These are phyloP conservation scores for Podospora appendiculata DNA, from an alignment of 495 filamentous ascomycete genomes.

Conservation along the genomic window DNA sequence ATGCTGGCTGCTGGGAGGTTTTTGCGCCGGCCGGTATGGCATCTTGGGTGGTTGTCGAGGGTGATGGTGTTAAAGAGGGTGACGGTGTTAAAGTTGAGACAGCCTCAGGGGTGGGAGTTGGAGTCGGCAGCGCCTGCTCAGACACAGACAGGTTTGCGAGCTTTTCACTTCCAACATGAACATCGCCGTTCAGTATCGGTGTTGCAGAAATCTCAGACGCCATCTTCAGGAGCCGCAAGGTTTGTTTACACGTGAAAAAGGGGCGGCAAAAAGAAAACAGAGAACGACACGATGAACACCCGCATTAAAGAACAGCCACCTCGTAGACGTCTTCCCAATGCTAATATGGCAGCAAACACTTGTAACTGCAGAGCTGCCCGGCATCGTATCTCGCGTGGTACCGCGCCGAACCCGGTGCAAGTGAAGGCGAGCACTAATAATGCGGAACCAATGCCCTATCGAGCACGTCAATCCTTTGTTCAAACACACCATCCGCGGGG, in stretches of 20 bases:
- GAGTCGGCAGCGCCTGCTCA: neutral
- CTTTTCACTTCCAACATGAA: constrained; percentile 1
- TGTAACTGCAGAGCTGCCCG: neutral
- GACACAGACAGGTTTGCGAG: neutral
- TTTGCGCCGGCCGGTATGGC: neutral
- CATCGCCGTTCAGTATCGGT: neutral
- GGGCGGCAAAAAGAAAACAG: neutral
- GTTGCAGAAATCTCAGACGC: neutral
- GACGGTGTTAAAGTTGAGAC: neutral
- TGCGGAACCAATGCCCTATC: neutral
- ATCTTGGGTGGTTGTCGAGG: neutral
- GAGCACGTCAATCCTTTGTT: neutral
- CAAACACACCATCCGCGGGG: neutral
- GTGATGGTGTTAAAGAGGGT: neutral
- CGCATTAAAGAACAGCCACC: no score
- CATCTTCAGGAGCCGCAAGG: neutral
- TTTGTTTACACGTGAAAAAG: constrained; percentile 1
- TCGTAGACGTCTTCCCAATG: no score
- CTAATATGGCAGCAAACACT: no score
- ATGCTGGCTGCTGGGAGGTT: constrained; percentile 3
- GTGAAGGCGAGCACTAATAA: no score
- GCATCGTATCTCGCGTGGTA: neutral
- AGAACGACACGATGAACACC: neutral
- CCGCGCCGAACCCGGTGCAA: neutral
- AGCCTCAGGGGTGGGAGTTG: neutral